A percentile compares a stretch with the other conserved stretches of the same genome.
These are phyloP conservation scores for Aplosporella prunicola DNA, from an alignment of 2,329 filamentous ascomycete genomes.

Conservation along the genomic window DNA sequence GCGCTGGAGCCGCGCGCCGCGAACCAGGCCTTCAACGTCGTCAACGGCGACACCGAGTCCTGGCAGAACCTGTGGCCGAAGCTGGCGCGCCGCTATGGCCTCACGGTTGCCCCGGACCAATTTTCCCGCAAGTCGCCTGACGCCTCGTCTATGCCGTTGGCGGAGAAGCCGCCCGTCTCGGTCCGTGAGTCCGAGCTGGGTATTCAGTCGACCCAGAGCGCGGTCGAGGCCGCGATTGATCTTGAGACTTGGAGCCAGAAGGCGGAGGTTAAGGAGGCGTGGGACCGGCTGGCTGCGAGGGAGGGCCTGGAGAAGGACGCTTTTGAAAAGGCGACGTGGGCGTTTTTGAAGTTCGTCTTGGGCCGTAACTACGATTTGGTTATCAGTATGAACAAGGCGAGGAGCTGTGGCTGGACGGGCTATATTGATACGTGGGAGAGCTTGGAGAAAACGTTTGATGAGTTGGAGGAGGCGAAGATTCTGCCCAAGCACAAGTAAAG, in stretches of 20 bases:
- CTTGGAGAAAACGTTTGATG: constrained; percentile 27
- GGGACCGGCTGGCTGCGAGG: constrained; percentile 26
- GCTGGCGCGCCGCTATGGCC: constrained; percentile 7
- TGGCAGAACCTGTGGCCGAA: constrained; percentile 38
- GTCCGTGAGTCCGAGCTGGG: constrained; percentile 19
- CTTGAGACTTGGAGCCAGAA: constrained; percentile 34
- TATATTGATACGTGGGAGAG: constrained; percentile 30
- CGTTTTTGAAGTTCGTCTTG: constrained; percentile 35
- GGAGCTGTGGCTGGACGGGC: constrained; percentile 36
- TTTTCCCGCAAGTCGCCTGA: neutral
- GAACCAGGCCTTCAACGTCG: constrained; percentile 35
- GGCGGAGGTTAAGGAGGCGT: constrained; percentile 29
- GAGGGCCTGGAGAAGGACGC: constrained; percentile 30
- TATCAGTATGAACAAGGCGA: constrained; percentile 38
- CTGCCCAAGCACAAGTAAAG: constrained; percentile 10
- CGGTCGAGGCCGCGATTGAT: constrained; percentile 28
- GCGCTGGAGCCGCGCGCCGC: constrained; percentile 24
- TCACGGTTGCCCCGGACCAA: neutral
- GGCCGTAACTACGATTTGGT: constrained; percentile 35
- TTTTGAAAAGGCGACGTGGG: constrained; percentile 39
- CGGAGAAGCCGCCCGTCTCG: neutral
- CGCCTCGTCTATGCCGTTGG: neutral
- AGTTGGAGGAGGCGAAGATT: constrained; percentile 23
- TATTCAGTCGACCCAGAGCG: constrained; percentile 15
- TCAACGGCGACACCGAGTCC: constrained; percentile 33